Conservation (phyloP, 179 eudicot genomes). For the Spergularia azorica region DNA sequence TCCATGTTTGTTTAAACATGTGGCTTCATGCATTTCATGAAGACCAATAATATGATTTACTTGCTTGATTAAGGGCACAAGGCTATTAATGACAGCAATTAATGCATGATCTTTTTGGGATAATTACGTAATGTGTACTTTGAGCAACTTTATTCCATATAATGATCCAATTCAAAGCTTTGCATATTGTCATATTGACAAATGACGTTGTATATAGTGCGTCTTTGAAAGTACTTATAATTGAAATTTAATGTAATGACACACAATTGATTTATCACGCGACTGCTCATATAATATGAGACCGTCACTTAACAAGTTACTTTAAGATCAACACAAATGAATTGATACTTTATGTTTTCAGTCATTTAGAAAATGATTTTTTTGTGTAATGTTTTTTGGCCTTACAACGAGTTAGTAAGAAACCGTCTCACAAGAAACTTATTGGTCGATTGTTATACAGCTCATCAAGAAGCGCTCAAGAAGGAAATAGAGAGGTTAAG, state of each 20-base stretch:
- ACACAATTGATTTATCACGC: too few relatives aligned
- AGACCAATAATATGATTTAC: not conserved
- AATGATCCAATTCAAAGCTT: not conserved
- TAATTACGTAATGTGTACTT: constrained; percentile 28
- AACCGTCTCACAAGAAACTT: too few relatives aligned
- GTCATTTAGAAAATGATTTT: too few relatives aligned
- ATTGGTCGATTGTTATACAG: constrained; percentile 28
- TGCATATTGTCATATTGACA: not conserved
- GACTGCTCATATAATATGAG: too few relatives aligned
- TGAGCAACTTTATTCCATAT: constrained; percentile 30
- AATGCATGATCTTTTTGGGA: constrained; percentile 30
- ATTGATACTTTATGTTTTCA: too few relatives aligned
- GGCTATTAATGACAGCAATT: constrained; percentile 7
- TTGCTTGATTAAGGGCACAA: constrained; percentile 5
- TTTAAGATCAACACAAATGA: too few relatives aligned
- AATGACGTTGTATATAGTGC: too few relatives aligned
- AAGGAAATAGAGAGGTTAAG: constrained; percentile 84
- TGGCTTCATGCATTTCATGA: not conserved
- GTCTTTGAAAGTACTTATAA: too few relatives aligned
- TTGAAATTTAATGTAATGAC: too few relatives aligned
- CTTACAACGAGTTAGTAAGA: too few relatives aligned
- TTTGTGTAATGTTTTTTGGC: too few relatives aligned
- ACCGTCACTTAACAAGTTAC: too few relatives aligned
- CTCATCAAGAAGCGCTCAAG: constrained; percentile 92
- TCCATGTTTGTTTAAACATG: not conserved